Base-by-base conservation (phyloP, 352 stramenopile genomes). In the Elongisporangium anandrum region DNA sequence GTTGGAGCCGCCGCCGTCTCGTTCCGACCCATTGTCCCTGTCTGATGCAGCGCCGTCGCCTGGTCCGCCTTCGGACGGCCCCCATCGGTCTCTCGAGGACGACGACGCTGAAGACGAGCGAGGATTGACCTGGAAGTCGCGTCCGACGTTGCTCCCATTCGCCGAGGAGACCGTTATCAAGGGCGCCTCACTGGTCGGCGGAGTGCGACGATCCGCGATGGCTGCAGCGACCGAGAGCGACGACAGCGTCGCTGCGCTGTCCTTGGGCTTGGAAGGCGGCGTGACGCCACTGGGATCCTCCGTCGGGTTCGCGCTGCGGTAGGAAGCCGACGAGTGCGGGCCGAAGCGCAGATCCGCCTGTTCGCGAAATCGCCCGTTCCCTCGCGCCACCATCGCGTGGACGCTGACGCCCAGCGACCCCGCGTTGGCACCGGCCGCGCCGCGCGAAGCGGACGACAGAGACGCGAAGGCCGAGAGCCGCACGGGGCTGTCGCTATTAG, bases 131-230 rank as follows among this genome's bases (percentile, higher is more conserved):
- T 23, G 20, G 9, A 23, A 15, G 9, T 21, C 20, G 49, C 21
- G 24, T 21, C 20, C 20, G 53, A 62, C 20, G 65, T 29, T 22
- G 59, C 49, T 19, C 12, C 55, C 34, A 12, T 45, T 45, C 13
- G 13, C 34, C 34, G 34, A 45, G 34, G 34, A 15, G 34, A 45
- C 34, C 13, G 34, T 45, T 45, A 9, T 9, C 34, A 45, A 45
- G 34, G 34, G 34, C 13, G 34, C 6, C 1, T 45, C 34, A 17
- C 34, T 12, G 34, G 34, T 12, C 34, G 34, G 34, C 9, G 34
- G 34, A 7, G 34, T 45, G 34, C 34, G 34, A 45, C 34, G 34
- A 45, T 45, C 34, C 4, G 34, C 13, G 10, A 45, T 15, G 34
- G 34, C 34, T 45, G 34, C 34, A 45, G 34, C 34, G 1, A 17